Base-by-base conservation (phyloP, 225 moss, liverwort and hornwort species). In the Sphagnum tenellum region DNA sequence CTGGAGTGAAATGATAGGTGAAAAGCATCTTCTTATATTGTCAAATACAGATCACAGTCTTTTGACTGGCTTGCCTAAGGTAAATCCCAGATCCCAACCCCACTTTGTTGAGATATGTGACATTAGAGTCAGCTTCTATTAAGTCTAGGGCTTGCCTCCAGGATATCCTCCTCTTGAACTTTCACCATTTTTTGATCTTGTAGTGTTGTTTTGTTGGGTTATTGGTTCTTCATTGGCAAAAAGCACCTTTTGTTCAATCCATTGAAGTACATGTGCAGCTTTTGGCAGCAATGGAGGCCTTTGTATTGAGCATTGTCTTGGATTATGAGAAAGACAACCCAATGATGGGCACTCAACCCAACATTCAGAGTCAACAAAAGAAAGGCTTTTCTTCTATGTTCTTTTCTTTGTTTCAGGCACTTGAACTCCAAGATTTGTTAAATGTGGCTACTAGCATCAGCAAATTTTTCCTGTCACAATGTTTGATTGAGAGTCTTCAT, bases 31-130 rank as follows among this genome's bases (percentile, higher is more conserved):
- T 64, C 76, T 98, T 44, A 82, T 92, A 62, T 72, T 98, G 72
- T 71, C 90, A 48, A 92, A 98, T 55, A 68, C 83, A 50, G 96
- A 98, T 47, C 96, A 98, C 77, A 72, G 70, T 13, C 90, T 98
- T 12, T 4, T 62, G 4, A 86, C 83, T 53, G 89, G 82, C 57
- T 72, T 98, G 55, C 80, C 72, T 2, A 90, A 98, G 95, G 95
- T 92, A 72, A 66, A 63, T 29, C 29, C 29, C 29, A 29, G 29
- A 29, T 29, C 29, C 29, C 29, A 29, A 29, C 29, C 29, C 29
- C 29, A 29, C 29, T 29, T 29, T 29, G 29, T 29, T 29, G 29
- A 29, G 29, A 29, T 29, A 29, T 29, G 29, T 29, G 29, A 29
- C 1, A 29, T 29, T 0, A 29, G 29, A 29, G 29, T 29, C 29